Base-by-base conservation (phyloP, 371 early-diverging fungal species). In the Mortierella sp. region DNA sequence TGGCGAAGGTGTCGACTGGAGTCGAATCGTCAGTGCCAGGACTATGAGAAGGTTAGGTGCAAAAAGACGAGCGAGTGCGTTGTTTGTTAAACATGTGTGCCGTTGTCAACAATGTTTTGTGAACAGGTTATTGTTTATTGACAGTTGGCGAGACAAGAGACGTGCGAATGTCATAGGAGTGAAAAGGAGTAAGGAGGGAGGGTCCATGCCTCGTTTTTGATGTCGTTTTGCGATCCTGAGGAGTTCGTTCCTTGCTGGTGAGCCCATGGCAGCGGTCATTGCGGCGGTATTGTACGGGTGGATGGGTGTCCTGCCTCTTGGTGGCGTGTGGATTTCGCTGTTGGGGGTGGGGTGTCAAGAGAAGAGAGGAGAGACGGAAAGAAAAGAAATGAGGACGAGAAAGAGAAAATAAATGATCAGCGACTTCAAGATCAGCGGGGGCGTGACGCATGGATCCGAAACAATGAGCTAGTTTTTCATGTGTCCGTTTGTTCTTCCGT, bases 211-310 rank as follows among this genome's bases (percentile, higher is more conserved):
- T 79, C 80, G 57, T 54, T 75, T 75, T 19, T 79, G 80, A 21
- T 75, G 75, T 44, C 75, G 74, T 71, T 53, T 79, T 43, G 72
- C 67, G 44, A 79, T 74, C 19, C 59, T 48, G 64, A 79, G 80
- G 31, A 79, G 75, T 53, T 79, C 80, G 28, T 71, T 46, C 53
- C 72, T 57, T 61, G 72, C 44, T 19, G 72, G 43, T 5, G 79
- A 69, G 9, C 46, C 59, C 24, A 70, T 70, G 10, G 74, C 74
- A 11, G 37, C 61, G 28, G 69, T 70, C 79, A 79, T 79, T 31
- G 4, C 14, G 28, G 34, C 9, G 57, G 16, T 59, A n/a, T 28
- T 11, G n/a, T 28, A 21, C 16, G 24, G 5, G 50, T 14, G 59
- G 59, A 1, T 13, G 59, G 6, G n/a, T 16, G 54, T 57, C 37